Evolutionary conservation across 371 early-diverging fungal genomes (phyloP).

Genomic region (Batrachochytrium dendrobatidis): DNA sequence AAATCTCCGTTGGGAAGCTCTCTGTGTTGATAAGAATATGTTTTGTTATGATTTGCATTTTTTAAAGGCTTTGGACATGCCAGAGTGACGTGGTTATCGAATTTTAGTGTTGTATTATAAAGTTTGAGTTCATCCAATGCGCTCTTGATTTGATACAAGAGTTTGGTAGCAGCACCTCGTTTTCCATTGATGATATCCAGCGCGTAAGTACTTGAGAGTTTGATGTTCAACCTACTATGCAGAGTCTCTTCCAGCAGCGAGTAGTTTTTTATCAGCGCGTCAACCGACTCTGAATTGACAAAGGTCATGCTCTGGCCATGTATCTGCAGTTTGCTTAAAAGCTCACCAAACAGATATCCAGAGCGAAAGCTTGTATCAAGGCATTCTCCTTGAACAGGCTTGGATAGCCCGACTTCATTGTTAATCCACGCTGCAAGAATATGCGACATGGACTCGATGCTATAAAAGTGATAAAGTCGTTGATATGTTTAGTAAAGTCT

Average conservation of each 20-base stretch:
- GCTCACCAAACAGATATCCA: constrained; percentile 32
- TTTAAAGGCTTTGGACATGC: too few relatives aligned
- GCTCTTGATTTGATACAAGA: constrained; percentile 39
- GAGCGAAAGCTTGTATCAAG: constrained; percentile 30
- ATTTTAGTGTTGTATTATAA: too few relatives aligned
- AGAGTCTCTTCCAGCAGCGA: constrained; percentile 29
- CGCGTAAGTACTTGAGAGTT: constrained; percentile 27
- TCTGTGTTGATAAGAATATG: too few relatives aligned
- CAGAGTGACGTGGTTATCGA: too few relatives aligned
- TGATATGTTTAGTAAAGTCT: too few relatives aligned
- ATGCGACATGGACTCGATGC: constrained; percentile 23
- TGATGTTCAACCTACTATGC: constrained; percentile 31
- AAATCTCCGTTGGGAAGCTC: too few relatives aligned
- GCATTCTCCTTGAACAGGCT: constrained; percentile 14
- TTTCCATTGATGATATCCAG: constrained; percentile 36
- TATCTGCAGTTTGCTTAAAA: constrained; percentile 11
- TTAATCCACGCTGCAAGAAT: constrained; percentile 36
- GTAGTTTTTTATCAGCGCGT: constrained; percentile 32
- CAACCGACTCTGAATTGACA: constrained; percentile 9
- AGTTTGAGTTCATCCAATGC: too few relatives aligned
- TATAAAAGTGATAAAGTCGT: not conserved
- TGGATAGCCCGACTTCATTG: constrained; percentile 23
- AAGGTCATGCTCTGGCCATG: not conserved
- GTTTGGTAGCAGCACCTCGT: constrained; percentile 34
- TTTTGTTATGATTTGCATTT: too few relatives aligned